Evolutionary conservation across 1,284 basidiomycete genomes (phyloP).

Genomic region (Ustilago cynodontis): DNA sequence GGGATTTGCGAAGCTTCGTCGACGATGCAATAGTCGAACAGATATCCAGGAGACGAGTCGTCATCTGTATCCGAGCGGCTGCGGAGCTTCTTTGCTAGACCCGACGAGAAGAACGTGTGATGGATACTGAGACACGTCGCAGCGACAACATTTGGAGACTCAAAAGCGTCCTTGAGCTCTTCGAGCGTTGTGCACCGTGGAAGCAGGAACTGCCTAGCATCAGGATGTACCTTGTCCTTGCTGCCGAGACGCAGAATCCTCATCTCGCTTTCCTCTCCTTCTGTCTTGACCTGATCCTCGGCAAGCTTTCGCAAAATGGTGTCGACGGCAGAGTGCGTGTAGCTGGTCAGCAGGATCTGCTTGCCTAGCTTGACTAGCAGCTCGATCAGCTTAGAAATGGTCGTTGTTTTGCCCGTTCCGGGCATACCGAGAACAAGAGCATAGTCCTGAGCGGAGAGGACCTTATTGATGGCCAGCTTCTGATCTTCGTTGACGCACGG

Average conservation of each 20-base stretch:
- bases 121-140: slow-evolving; percentile 93
- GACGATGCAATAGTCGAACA: slow-evolving; percentile 96
- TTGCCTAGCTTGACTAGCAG: slow-evolving; percentile 83
- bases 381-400: slow-evolving; percentile 88
- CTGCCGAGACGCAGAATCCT: slow-evolving; percentile 87
- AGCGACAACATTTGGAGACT: slow-evolving; percentile 90
- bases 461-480: slow-evolving; percentile 78
- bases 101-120: slow-evolving; percentile 80
- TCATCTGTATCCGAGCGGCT: slow-evolving; percentile 6
- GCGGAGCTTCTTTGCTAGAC: slow-evolving; percentile 73
- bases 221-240: slow-evolving; percentile 81
- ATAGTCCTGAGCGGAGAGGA: slow-evolving; percentile 86
- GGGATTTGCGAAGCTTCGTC: slow-evolving; percentile 99
- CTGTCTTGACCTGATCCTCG: slow-evolving; percentile 73
- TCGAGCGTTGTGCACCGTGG: slow-evolving; percentile 72
- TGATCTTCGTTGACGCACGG: slow-evolving; percentile 81
- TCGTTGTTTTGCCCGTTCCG: slow-evolving; percentile 96
- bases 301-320: slow-evolving; percentile 84
- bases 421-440: slow-evolving; percentile 96
- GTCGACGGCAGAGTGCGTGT: slow-evolving; percentile 98
- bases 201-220: slow-evolving; percentile 77
- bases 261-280: slow-evolving; percentile 20
- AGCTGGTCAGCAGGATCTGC: slow-evolving; percentile 87
- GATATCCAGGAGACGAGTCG: slow-evolving; percentile 71
- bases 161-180: slow-evolving; percentile 77